phyloP scores from a whole-genome alignment of 768 basidiomycete species.

The Gymnopilus junonius region DNA sequence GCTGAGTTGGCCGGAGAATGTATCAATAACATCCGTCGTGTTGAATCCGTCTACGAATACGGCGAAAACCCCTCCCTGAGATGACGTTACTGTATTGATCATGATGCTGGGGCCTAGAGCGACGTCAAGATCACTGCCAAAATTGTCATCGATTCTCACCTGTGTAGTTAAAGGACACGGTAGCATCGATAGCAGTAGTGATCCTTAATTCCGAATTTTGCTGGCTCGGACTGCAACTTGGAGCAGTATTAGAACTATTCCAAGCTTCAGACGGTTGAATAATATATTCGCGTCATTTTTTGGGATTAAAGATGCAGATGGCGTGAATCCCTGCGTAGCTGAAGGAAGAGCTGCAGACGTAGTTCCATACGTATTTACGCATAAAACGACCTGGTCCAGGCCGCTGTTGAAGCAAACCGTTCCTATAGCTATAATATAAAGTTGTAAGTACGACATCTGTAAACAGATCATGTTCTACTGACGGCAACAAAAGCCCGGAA shows the following conservation, averaged over 20 bases:
- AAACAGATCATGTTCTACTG: neutral
- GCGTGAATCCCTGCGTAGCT: neutral
- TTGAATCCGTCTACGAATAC: constrained; percentile 23
- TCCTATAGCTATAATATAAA: neutral
- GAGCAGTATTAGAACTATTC: neutral
- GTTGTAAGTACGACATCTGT: neutral
- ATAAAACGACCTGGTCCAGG: neutral
- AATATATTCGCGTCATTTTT: neutral
- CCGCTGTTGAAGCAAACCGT: neutral
- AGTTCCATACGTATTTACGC: neutral
- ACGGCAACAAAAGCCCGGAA: constrained; percentile 2
- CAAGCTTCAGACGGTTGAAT: neutral
- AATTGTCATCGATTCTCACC: constrained; percentile 8
- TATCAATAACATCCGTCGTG: constrained; percentile 20
- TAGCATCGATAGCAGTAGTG: constrained; percentile 21
- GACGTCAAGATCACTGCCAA: neutral
- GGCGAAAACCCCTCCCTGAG: constrained; percentile 21
- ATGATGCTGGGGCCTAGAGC: constrained; percentile 23
- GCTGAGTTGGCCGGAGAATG: constrained; percentile 4
- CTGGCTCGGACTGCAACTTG: neutral
- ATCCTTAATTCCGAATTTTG: neutral
- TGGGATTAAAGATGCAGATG: neutral
- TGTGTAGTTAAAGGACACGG: constrained; percentile 24
- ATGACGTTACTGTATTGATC: constrained; percentile 21
- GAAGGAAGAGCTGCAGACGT: neutral